A percentile compares a stretch with the other conserved stretches of the same genome.
phyloP scores from a whole-genome alignment of 225 moss, liverwort and hornwort species.

The Neckera pumila region DNA sequence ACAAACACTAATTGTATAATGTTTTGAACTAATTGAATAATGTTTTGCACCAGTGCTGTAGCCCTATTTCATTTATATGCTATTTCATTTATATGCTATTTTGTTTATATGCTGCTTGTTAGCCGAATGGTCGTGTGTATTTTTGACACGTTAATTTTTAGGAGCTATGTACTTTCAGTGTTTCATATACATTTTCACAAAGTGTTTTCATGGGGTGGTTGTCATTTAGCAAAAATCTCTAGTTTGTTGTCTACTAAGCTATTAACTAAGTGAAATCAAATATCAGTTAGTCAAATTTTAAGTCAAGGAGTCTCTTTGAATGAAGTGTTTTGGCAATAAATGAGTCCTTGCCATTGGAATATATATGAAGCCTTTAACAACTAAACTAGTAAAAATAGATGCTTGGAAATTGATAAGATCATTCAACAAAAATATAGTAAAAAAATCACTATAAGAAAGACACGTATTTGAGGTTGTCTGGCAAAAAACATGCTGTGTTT shows the following conservation, averaged over 20 bases:
- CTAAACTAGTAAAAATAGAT: background rate
- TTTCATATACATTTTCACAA: no score
- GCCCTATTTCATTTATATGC: background rate
- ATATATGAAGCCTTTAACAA: no score
- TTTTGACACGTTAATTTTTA: background rate
- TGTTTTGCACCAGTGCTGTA: background rate
- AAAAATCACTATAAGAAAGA: no score
- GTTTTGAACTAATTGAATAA: no score
- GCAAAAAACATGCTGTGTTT: no score
- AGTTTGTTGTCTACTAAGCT: fast-evolving
- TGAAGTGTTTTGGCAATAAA: background rate
- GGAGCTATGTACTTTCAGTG: no score
- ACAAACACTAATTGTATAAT: background rate
- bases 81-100: no score
- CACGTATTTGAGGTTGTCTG: no score
- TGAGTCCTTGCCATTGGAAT: background rate
- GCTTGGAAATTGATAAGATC: background rate
- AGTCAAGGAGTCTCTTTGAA: background rate
- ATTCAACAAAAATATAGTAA: background rate
- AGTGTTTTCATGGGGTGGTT: background rate
- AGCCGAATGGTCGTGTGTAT: fast-evolving
- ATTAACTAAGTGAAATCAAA: background rate
- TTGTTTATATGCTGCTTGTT: no score
- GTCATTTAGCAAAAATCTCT: background rate
- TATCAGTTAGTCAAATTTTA: fast-evolving